These are phyloP conservation scores for Coemansia sp. DNA, from an alignment of 192 early-diverging fungal genomes.

Conservation along the genomic window DNA sequence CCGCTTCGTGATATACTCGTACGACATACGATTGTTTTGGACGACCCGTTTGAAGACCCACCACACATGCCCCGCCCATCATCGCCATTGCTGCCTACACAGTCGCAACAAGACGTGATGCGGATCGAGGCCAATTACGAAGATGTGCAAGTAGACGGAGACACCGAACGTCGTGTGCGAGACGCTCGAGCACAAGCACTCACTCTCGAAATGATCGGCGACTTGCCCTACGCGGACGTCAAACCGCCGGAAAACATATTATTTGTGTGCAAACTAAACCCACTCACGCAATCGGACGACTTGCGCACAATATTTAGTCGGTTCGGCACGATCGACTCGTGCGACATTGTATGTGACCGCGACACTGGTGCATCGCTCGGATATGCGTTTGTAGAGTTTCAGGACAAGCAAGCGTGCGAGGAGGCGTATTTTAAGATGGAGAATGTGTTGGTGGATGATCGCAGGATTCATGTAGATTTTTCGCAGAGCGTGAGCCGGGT, in stretches of 20 bases:
- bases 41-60: constrained; percentile 91
- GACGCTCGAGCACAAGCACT: constrained; percentile 80
- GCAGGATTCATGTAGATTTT: constrained; percentile 95
- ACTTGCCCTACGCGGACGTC: constrained; percentile 94
- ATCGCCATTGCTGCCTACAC: constrained; percentile 72
- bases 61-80: constrained; percentile 65
- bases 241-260: constrained; percentile 96
- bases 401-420: constrained; percentile 80
- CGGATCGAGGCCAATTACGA: constrained; percentile 84
- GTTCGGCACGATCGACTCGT: constrained; percentile 86
- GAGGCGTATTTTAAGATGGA: constrained; percentile 98
- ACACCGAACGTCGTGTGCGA: constrained; percentile 65
- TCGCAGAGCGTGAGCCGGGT: constrained; percentile 91
- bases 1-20: constrained; percentile 87
- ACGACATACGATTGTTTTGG: constrained; percentile 85
- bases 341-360: constrained; percentile 87
- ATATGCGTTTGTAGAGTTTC: constrained; percentile 98
- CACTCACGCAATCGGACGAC: constrained; percentile 86
- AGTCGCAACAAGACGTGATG: constrained; percentile 66
- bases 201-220: constrained; percentile 98
- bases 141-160: constrained; percentile 56
- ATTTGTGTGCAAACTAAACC: constrained; percentile 95
- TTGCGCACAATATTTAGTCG: constrained; percentile 88
- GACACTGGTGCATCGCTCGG: constrained; percentile 80
- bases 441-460: constrained; percentile 93